Base-by-base conservation (phyloP, 2,329 filamentous ascomycete species). In the Elsinoe fawcettii region DNA sequence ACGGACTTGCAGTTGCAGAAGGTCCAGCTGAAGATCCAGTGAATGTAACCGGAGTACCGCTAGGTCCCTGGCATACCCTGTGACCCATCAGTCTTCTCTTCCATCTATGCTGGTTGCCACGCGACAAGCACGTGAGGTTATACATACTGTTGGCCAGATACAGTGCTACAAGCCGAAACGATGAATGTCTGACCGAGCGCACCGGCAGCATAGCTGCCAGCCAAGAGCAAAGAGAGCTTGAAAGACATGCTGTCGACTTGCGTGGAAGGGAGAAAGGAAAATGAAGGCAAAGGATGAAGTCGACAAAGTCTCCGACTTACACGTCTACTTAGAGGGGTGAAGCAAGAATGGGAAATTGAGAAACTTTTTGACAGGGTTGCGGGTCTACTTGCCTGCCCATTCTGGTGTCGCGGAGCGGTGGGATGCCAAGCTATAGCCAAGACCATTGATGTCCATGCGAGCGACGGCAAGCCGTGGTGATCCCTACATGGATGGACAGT, bases 401-500 rank as follows among this genome's bases (percentile, higher is more conserved):
- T 34, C 30, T 39, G 49, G 49, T 53, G 30, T 39, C 49, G 49
- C 25, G 46, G 30, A 30, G 49, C 34, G 20, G 49, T 39, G 49
- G 49, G 34, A 53, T 53, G 49, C 49, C 49, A 53, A 53, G 49
- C 30, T 39, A 30, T 36, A 16, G 22, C 49, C 49, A 53, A 53
- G 49, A 23, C 49, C 49, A 23, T 25, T 23, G 49, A 53, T 39
- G 32, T n/a, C 30, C 12, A 39, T 22, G 49, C 49, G 34, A 34
- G n/a, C 30, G 18, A 16, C 30, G 11, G 18, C 23, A 16, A 37
- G 32, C 18, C 18, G 30, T 53, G 30, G 18, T 20, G 49, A 53
- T 53, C 49, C 12, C 18, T 36, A 23, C 49, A 53, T n/a, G 49
- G 49, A 36, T 53, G 32, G 27, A 37, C 49, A 18, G n/a, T 36